phyloP scores from a whole-genome alignment of 495 filamentous ascomycete genomes.

The Aspergillus steynii region DNA sequence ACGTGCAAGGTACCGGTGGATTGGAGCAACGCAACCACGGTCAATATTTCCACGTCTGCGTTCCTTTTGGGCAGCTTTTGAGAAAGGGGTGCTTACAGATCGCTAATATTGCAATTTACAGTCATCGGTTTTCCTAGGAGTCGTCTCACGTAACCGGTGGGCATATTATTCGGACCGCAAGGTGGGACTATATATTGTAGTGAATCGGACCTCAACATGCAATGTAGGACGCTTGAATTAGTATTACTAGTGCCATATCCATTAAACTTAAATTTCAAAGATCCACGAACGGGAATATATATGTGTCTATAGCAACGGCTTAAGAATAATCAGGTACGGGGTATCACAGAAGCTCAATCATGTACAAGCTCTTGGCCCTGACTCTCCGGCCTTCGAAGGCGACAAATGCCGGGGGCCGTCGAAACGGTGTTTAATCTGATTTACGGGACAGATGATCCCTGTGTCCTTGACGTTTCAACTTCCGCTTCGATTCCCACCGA shows the following conservation, averaged over 20 bases:
- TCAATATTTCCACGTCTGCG: no score
- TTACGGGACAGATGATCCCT: slow-evolving; percentile 28
- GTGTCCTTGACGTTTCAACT: slow-evolving; percentile 31
- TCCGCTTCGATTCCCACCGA: slow-evolving; percentile 70
- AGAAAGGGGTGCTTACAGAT: no score
- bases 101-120: no score
- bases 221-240: no score
- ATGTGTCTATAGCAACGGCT: background rate
- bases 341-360: slow-evolving; percentile 9
- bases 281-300: background rate
- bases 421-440: slow-evolving; percentile 26
- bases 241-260: no score
- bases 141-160: no score
- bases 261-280: no score
- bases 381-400: background rate
- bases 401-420: background rate
- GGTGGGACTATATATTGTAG: no score
- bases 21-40: background rate
- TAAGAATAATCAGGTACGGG: background rate
- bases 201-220: no score
- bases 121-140: no score
- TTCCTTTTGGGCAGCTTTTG: no score
- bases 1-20: slow-evolving; percentile 11
- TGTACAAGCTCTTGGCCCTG: slow-evolving; percentile 9
- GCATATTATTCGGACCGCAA: no score